These are phyloP conservation scores for Mycena sp. DNA, from an alignment of 1,284 basidiomycete genomes.

Conservation along the genomic window DNA sequence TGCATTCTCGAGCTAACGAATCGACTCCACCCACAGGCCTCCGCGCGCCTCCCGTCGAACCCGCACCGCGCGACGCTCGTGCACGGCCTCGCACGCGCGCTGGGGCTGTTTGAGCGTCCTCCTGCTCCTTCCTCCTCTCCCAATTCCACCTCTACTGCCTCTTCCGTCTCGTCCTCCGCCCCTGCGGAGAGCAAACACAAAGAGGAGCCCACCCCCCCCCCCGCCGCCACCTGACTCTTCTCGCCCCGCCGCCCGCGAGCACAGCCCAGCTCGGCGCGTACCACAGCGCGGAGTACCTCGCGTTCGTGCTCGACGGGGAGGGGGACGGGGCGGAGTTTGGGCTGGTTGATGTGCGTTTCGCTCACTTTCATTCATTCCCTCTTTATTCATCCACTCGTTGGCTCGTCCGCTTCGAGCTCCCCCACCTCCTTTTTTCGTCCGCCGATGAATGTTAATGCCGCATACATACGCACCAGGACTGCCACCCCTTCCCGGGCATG, in stretches of 20 bases:
- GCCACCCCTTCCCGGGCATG: conserved; percentile 80
- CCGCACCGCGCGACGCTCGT: conserved; percentile 81
- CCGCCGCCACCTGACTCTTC: too few relatives aligned
- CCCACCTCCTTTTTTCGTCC: too few relatives aligned
- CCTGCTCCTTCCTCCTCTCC: conserved; percentile 40
- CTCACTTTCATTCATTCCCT: not conserved
- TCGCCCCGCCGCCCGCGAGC: too few relatives aligned
- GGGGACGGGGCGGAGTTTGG: conserved; percentile 59
- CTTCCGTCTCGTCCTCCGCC: too few relatives aligned
- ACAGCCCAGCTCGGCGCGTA: conserved; percentile 66
- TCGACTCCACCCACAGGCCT: conserved; percentile 53
- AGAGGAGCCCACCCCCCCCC: too few relatives aligned
- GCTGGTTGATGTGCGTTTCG: conserved; percentile 66
- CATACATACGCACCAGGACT: conserved; percentile 65
- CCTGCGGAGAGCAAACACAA: too few relatives aligned
- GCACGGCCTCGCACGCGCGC: conserved; percentile 73
- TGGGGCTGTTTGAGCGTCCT: conserved; percentile 59
- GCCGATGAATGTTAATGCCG: conserved; percentile 25
- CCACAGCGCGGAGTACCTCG: conserved; percentile 67
- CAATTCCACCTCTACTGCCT: conserved; percentile 64
- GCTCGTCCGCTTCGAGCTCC: too few relatives aligned
- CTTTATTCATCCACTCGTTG: too few relatives aligned
- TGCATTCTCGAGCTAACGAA: not conserved
- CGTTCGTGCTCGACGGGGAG: conserved; percentile 55
- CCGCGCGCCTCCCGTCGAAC: conserved; percentile 85